Conservation (phyloP, 495 filamentous ascomycete genomes). For the Haplographium delicatum region DNA sequence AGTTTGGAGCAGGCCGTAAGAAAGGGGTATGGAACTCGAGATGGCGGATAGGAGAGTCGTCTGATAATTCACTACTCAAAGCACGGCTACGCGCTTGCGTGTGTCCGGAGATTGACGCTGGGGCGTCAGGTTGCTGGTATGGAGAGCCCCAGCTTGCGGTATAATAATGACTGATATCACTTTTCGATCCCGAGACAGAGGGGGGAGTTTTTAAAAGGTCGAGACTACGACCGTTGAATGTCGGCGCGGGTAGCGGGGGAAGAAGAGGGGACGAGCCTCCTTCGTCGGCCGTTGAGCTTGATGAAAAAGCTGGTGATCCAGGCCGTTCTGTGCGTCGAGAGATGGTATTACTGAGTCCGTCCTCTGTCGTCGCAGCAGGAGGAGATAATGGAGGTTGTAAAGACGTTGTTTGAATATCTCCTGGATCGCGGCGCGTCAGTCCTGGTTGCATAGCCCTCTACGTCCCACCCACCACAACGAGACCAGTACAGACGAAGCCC, state of each 20-base stretch:
- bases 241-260: slow-evolving; percentile 45
- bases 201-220: slow-evolving; percentile 46
- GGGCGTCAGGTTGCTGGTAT: slow-evolving; percentile 42
- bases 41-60: slow-evolving; percentile 46
- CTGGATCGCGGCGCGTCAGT: slow-evolving; percentile 9
- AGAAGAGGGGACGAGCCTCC: slow-evolving; percentile 46
- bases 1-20: slow-evolving; percentile 40
- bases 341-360: slow-evolving; percentile 29
- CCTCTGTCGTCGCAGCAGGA: slow-evolving; percentile 50
- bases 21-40: slow-evolving; percentile 44
- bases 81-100: slow-evolving; percentile 40
- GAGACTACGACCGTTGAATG: slow-evolving; percentile 40
- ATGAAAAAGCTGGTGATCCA: slow-evolving; percentile 39
- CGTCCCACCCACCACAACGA: slow-evolving; percentile 38
- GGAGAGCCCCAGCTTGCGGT: slow-evolving; percentile 72
- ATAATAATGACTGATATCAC: slow-evolving; percentile 40
- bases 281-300: slow-evolving; percentile 46
- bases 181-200: slow-evolving; percentile 1
- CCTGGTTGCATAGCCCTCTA: not conserved
- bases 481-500: slow-evolving; percentile 51
- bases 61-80: slow-evolving; percentile 43
- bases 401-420: slow-evolving; percentile 40
- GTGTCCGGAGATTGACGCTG: too few species aligned
- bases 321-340: slow-evolving; percentile 9
- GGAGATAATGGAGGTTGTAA: slow-evolving; percentile 42